phyloP scores from a whole-genome alignment of 805 yeast genomes.

The Myxozyma udenii region DNA sequence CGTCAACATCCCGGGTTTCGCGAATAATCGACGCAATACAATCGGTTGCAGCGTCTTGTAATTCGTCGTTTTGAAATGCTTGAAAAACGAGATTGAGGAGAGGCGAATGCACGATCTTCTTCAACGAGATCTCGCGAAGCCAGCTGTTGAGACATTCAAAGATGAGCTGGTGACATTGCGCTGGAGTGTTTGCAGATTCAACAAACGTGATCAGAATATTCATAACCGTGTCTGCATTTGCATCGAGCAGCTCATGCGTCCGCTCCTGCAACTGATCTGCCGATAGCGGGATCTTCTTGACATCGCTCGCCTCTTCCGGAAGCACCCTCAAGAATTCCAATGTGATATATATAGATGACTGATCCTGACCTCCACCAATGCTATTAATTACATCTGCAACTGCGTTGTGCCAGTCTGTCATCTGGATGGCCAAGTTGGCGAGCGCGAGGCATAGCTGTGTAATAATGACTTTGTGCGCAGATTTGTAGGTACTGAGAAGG shows the following conservation, averaged over 20 bases:
- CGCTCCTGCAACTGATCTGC: constrained; percentile 75
- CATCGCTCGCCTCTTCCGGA: constrained; percentile 86
- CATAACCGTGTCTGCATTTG: constrained; percentile 67
- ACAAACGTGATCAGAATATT: constrained; percentile 56
- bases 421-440: constrained; percentile 79
- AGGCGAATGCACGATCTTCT: constrained; percentile 60
- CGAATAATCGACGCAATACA: constrained; percentile 76
- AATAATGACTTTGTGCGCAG: constrained; percentile 56
- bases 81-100: constrained; percentile 67
- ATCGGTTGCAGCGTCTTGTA: constrained; percentile 82
- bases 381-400: constrained; percentile 58
- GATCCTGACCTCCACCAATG: constrained; percentile 40
- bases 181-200: constrained; percentile 37
- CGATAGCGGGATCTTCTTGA: constrained; percentile 70
- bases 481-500: constrained; percentile 51
- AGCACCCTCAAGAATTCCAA: constrained; percentile 79
- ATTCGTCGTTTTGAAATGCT: constrained; percentile 54
- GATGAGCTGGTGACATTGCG: constrained; percentile 45
- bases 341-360: constrained; percentile 47
- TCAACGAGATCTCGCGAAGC: constrained; percentile 82
- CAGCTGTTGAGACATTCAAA: constrained; percentile 82
- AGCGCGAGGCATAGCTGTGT: constrained; percentile 80
- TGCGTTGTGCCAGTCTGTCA: constrained; percentile 67
- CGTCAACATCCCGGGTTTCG: constrained; percentile 71
- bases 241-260: constrained; percentile 58